Evolutionary conservation across 31 red algal species (phyloP), one percentile per base, ranked within the genome.

Genomic region (Porphyra umbilicalis): DNA sequence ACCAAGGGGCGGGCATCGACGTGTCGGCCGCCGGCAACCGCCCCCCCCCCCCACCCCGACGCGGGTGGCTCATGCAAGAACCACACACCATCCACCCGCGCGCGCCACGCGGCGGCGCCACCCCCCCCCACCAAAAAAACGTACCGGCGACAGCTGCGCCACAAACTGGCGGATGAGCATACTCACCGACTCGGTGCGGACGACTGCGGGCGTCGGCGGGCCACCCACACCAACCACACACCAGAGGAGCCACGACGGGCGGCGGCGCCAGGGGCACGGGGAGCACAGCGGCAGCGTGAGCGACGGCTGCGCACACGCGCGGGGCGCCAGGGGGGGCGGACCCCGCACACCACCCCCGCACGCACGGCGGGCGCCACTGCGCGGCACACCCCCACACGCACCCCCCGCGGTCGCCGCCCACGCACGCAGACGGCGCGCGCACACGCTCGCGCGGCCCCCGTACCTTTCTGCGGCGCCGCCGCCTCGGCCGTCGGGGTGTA

Each of bases 91-190:
- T 2, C 4, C 57, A 2, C 25, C 18, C 25, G 57, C 20, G 0
- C 25, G 7, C 20, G 7, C 57, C 6, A 71, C 13, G 57, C 20
- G 2, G 57, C 10, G 0, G 57, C 8, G 42, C 42, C n/a, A 57
- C 9, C 8, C 42, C 9, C 42, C 42, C 16, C 42, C 42, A 10
- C 7, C 2, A 0, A 1, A 71, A 71, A 7, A 0, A 71, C 57
- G 57, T 71, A 71, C 57, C 57, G 57, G 57, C 8, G 57, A 71
- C 57, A 71, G 57, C 57, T 71, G 57, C 3, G 57, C 57, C 57
- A 71, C 57, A 71, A 71, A 71, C 57, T 71, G 57, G 57, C 57
- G 57, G 57, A 71, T 71, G 57, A 71, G 57, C 57, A 71, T 71
- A 71, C 57, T 71, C 57, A 71, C 57, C 57, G 57, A 18, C 57